Percentiles rank a stretch among this genome's conserved stretches.
Conservation (phyloP, 148 eudicot species). For the Vaccinium corymbosum region DNA sequence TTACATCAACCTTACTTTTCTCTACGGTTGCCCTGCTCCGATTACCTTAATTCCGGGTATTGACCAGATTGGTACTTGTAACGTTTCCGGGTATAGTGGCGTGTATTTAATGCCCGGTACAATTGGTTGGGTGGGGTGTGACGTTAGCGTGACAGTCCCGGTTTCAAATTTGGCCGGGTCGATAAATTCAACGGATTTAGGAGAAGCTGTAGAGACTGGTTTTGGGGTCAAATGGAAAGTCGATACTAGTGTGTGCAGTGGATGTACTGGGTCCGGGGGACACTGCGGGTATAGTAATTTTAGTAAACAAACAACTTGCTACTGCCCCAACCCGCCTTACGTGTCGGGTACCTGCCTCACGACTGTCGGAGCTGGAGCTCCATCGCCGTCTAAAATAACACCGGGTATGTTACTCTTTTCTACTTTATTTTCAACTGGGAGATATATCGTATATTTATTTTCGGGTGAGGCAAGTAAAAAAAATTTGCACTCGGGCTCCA, state of each 20-base stretch:
- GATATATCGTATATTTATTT: too few relatives aligned
- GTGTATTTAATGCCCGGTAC: constrained; percentile 17
- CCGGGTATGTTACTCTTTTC: constrained; percentile 12
- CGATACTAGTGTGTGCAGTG: constrained; percentile 22
- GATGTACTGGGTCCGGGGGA: constrained; percentile 26
- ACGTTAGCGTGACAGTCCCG: constrained; percentile 26
- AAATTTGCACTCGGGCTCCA: too few relatives aligned
- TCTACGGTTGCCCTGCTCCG: constrained; percentile 28
- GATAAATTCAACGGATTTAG: constrained; percentile 2
- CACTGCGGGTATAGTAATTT: constrained; percentile 22
- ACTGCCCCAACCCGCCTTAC: constrained; percentile 25
- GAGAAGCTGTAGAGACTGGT: constrained; percentile 17
- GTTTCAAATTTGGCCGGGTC: constrained; percentile 1
- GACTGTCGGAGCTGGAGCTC: constrained; percentile 2
- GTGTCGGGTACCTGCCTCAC: neutral
- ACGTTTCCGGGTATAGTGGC: neutral
- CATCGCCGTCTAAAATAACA: neutral
- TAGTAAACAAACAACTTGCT: constrained; percentile 25
- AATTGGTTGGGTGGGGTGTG: constrained; percentile 14
- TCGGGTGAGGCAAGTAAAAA: too few relatives aligned
- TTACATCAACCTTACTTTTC: constrained; percentile 22
- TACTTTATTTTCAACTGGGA: neutral
- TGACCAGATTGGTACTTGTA: neutral
- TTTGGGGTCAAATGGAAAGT: constrained; percentile 31
- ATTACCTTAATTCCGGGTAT: neutral